Percentiles rank a stretch among this genome's conserved stretches.
Evolutionary conservation across 2,329 filamentous ascomycete species (phyloP).

Genomic region (Cercospora janseana): DNA sequence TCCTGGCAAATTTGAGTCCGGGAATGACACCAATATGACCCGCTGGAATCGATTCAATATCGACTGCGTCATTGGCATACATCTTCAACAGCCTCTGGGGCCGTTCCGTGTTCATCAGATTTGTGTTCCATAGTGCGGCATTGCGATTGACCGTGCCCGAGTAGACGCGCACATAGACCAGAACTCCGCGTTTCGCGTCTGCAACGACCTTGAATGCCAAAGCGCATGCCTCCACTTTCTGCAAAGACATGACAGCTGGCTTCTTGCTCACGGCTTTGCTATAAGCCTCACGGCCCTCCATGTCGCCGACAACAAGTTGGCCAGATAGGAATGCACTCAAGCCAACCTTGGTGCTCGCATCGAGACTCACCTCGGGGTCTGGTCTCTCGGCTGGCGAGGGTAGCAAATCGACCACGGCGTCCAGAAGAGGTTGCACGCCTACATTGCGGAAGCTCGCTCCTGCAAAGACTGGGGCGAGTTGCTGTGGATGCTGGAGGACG

Average conservation of each 20-base stretch:
- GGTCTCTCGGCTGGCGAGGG: slow-evolving; percentile 79
- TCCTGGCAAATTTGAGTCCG: slow-evolving; percentile 85
- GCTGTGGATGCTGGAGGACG: slow-evolving; percentile 65
- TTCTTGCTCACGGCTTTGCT: slow-evolving; percentile 43
- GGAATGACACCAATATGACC: slow-evolving; percentile 94
- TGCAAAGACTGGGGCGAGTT: slow-evolving; percentile 81
- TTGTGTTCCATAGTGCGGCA: slow-evolving; percentile 80
- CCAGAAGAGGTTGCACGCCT: slow-evolving; percentile 85
- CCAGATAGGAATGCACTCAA: slow-evolving; percentile 49
- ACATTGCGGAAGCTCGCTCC: slow-evolving; percentile 93
- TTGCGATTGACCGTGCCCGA: slow-evolving; percentile 75
- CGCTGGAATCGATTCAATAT: slow-evolving; percentile 73
- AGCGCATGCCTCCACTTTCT: slow-evolving; percentile 67
- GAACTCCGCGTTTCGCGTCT: slow-evolving; percentile 77
- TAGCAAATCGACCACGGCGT: slow-evolving; percentile 82
- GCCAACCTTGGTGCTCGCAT: slow-evolving; percentile 51
- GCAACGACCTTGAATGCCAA: slow-evolving; percentile 91
- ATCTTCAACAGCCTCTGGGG: slow-evolving; percentile 82
- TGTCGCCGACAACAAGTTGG: slow-evolving; percentile 27
- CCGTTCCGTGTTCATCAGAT: slow-evolving; percentile 73
- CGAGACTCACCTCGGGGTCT: slow-evolving; percentile 72
- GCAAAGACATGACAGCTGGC: slow-evolving; percentile 43
- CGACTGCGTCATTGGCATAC: slow-evolving; percentile 82
- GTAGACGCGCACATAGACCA: slow-evolving; percentile 92
- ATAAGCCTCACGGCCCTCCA: slow-evolving; percentile 37